These are phyloP conservation scores for Exophiala aquamarina DNA, from an alignment of 2,329 filamentous ascomycete species.

Conservation along the genomic window DNA sequence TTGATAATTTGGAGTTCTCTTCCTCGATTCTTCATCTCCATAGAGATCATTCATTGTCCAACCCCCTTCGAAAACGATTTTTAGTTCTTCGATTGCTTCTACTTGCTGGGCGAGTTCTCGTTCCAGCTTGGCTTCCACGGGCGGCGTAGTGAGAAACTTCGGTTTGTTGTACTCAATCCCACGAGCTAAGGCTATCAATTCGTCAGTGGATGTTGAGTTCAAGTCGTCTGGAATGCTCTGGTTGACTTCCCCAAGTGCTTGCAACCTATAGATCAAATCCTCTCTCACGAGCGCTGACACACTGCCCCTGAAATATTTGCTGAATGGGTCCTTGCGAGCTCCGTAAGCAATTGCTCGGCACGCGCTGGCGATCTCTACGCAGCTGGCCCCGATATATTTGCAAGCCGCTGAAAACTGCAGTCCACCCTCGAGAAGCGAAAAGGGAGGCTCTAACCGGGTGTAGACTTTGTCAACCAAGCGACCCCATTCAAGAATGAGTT, in stretches of 20 bases:
- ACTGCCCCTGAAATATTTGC: conserved; percentile 9
- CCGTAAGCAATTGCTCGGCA: conserved; percentile 19
- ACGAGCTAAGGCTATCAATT: background rate
- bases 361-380: conserved; percentile 17
- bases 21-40: background rate
- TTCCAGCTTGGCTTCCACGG: background rate
- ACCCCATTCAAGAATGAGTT: conserved; percentile 19
- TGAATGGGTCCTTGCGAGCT: conserved; percentile 19
- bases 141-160: background rate
- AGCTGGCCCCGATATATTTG: conserved; percentile 17
- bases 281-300: conserved; percentile 12
- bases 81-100: conserved; percentile 14
- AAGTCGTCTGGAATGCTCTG: background rate
- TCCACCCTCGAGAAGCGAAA: conserved; percentile 3
- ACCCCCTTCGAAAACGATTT: conserved; percentile 13
- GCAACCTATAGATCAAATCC: conserved; percentile 13
- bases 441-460: conserved; percentile 12
- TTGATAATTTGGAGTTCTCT: background rate
- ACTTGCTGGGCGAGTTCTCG: conserved; percentile 15
- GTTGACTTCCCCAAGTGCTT: background rate
- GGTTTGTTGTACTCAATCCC: no score
- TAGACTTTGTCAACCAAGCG: conserved; percentile 16
- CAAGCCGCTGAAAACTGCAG: conserved; percentile 17
- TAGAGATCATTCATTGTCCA: background rate
- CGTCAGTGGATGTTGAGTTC: background rate